phyloP scores from a whole-genome alignment of 2,329 filamentous ascomycete genomes.

The Botrytis fragariae region DNA sequence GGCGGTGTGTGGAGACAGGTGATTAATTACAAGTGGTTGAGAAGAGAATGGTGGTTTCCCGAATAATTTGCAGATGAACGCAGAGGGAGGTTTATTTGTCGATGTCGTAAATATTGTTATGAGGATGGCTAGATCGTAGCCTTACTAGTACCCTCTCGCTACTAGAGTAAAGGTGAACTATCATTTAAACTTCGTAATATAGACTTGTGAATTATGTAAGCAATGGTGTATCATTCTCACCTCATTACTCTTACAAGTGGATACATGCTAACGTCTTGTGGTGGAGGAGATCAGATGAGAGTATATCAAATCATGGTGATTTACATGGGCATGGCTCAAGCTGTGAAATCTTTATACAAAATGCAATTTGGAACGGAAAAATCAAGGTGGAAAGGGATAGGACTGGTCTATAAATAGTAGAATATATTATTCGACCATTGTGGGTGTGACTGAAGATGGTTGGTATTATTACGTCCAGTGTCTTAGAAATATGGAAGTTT shows the following conservation, averaged over 20 bases:
- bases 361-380: background rate
- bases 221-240: too few relatives aligned
- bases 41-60: background rate
- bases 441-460: background rate
- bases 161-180: background rate
- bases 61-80: background rate
- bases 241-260: background rate
- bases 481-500: background rate
- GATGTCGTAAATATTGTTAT: background rate
- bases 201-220: background rate
- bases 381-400: too few relatives aligned
- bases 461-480: background rate
- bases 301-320: background rate
- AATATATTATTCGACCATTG: accelerated
- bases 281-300: background rate
- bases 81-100: background rate
- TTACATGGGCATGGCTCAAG: background rate
- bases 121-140: background rate
- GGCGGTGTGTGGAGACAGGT: background rate
- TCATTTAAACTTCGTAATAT: background rate
- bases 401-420: too few relatives aligned
- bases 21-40: too few relatives aligned
- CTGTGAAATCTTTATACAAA: background rate
- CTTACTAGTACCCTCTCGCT: background rate
- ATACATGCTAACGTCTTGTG: background rate